Conservation (phyloP, 768 basidiomycete species). For the Phylloporus rhodoxanthus region DNA sequence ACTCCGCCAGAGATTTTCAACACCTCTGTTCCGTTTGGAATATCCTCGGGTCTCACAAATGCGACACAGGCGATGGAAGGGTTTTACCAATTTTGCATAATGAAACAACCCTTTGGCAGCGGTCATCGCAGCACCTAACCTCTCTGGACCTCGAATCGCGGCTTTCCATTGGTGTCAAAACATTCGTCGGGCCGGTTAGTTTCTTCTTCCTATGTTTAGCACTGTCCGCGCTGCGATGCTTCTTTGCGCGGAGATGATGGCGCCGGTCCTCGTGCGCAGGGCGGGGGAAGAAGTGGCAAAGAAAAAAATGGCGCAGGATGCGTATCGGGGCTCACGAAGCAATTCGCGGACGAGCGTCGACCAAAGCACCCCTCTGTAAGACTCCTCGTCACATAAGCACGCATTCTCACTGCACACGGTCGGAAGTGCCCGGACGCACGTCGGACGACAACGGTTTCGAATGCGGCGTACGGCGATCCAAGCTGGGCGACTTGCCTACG, state of each 20-base stretch:
- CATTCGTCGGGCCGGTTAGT: conserved; percentile 52
- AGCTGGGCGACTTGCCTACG: background rate
- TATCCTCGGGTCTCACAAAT: no score
- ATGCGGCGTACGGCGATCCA: conserved; percentile 8
- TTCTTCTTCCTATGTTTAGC: conserved; percentile 52
- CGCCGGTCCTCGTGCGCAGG: conserved; percentile 12
- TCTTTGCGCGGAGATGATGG: conserved; percentile 38
- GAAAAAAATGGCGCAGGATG: conserved; percentile 12
- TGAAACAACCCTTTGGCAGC: conserved; percentile 50
- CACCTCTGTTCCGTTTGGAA: no score
- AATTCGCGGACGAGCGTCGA: conserved; percentile 21
- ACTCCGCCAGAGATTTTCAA: no score
- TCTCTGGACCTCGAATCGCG: conserved; percentile 29
- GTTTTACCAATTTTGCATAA: conserved; percentile 60
- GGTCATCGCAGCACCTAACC: conserved; percentile 3
- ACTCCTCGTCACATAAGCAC: conserved; percentile 32
- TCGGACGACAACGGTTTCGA: conserved; percentile 12
- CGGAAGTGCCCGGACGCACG: conserved; percentile 28
- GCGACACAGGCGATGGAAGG: no score
- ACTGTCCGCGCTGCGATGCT: conserved; percentile 53
- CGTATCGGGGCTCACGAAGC: conserved; percentile 39
- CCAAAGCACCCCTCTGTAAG: conserved; percentile 34
- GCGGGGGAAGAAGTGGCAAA: conserved; percentile 12
- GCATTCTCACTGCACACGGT: conserved; percentile 30
- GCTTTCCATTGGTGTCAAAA: conserved; percentile 54